A percentile compares a stretch with the other conserved stretches of the same genome.
Conservation (phyloP, 2,329 filamentous ascomycete species). For the Peltaster fructicola region DNA sequence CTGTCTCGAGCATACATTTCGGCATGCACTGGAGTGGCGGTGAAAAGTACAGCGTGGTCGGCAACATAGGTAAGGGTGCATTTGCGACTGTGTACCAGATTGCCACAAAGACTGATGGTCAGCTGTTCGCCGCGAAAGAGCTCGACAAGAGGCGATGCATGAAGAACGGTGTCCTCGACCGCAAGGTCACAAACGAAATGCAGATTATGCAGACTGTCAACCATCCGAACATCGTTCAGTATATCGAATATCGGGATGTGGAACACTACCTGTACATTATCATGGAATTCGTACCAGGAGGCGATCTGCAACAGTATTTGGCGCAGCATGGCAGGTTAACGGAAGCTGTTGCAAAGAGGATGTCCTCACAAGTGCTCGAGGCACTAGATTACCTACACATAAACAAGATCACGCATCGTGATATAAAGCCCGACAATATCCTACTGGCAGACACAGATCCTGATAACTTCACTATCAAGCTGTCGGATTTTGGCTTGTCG, state of each 20-base stretch:
- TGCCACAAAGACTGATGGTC: conserved; percentile 67
- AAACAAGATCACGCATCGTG: conserved; percentile 87
- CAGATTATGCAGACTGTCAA: conserved; percentile 75
- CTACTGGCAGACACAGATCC: conserved; percentile 58
- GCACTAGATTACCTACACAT: conserved; percentile 75
- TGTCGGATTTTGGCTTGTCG: conserved; percentile 91
- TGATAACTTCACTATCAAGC: conserved; percentile 51
- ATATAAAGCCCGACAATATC: conserved; percentile 97
- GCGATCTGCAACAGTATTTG: conserved; percentile 66
- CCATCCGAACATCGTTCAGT: conserved; percentile 82
- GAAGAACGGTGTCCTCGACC: conserved; percentile 76
- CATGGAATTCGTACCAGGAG: conserved; percentile 78
- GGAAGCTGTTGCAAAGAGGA: conserved; percentile 47
- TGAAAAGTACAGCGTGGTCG: conserved; percentile 64
- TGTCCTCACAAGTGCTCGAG: conserved; percentile 60
- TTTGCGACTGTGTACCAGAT: conserved; percentile 90
- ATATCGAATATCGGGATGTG: conserved; percentile 75
- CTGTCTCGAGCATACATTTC: conserved; percentile 23
- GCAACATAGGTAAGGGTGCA: conserved; percentile 74
- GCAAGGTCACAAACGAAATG: conserved; percentile 94
- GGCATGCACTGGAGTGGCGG: conserved; percentile 71
- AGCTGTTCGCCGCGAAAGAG: conserved; percentile 80
- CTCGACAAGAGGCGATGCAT: conserved; percentile 85
- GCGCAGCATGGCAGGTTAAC: conserved; percentile 41
- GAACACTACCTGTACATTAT: conserved; percentile 76